Percentiles rank a stretch among this genome's conserved stretches.
These are phyloP conservation scores for Lepidium didymum DNA, from an alignment of 345 rosid genomes.

Conservation along the genomic window DNA sequence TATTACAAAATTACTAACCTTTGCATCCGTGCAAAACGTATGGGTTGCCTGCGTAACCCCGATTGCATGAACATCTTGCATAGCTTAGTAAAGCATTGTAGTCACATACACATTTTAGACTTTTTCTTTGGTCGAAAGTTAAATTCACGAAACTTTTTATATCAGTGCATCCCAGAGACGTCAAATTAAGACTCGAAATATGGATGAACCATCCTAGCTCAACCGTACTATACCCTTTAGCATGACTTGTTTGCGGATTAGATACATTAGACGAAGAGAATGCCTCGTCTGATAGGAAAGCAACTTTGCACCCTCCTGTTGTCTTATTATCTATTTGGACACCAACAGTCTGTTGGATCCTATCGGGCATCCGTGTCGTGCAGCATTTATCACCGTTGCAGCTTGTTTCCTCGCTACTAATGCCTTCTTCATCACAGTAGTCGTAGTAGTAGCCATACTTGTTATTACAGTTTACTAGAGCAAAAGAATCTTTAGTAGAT, in stretches of 20 bases:
- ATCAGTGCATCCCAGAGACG: not conserved
- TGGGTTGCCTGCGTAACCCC: too few relatives aligned
- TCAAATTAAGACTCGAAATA: not conserved
- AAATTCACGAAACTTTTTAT: too few relatives aligned
- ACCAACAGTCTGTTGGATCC: not conserved
- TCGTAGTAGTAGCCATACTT: not conserved
- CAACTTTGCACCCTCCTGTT: constrained; percentile 3
- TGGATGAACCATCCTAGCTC: constrained; percentile 28
- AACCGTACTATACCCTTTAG: not conserved
- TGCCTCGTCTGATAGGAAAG: constrained; percentile 1
- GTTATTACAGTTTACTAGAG: not conserved
- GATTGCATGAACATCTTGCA: too few relatives aligned
- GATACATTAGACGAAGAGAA: not conserved
- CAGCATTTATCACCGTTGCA: constrained; percentile 41
- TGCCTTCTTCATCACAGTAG: not conserved
- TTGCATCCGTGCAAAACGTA: too few relatives aligned
- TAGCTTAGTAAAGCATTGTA: too few relatives aligned
- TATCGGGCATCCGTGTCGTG: constrained; percentile 8
- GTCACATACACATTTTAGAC: too few relatives aligned
- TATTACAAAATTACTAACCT: too few relatives aligned
- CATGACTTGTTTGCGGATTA: not conserved
- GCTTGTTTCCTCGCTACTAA: not conserved
- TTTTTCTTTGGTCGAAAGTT: too few relatives aligned
- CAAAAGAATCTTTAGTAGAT: not conserved
- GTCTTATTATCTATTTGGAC: not conserved